These are phyloP conservation scores for Hevea brasiliensis DNA, from an alignment of 345 rosid genomes.

Conservation along the genomic window DNA sequence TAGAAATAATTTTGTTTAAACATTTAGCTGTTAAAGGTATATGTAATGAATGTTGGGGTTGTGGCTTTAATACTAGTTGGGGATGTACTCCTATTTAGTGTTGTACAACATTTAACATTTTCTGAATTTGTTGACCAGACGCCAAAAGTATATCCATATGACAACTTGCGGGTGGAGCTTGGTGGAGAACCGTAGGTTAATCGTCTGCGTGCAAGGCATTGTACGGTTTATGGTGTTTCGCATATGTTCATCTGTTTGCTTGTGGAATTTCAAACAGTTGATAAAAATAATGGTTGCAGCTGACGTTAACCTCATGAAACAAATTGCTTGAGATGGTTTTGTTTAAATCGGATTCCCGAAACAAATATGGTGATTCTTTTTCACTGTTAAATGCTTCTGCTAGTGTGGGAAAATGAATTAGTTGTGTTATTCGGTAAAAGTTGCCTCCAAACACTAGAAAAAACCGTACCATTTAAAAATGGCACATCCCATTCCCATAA, in stretches of 20 bases:
- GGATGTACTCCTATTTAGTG: background rate
- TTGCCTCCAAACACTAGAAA: too few relatives aligned
- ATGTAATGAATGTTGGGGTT: background rate
- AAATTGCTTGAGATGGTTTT: slow-evolving; percentile 14
- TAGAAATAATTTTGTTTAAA: too few relatives aligned
- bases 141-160: slow-evolving; percentile 89
- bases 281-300: slow-evolving; percentile 33
- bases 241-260: slow-evolving; percentile 8
- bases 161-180: slow-evolving; percentile 93
- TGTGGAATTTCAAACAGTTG: slow-evolving; percentile 7
- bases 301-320: slow-evolving; percentile 16
- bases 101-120: background rate
- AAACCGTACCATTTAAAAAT: too few relatives aligned
- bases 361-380: background rate
- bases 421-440: too few relatives aligned
- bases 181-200: slow-evolving; percentile 71
- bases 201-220: background rate
- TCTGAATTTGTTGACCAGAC: slow-evolving; percentile 44
- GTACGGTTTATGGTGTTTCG: slow-evolving; percentile 7
- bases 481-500: too few relatives aligned
- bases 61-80: background rate
- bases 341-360: background rate
- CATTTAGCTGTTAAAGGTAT: too few relatives aligned
- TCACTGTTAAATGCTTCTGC: background rate
- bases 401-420: background rate